phyloP scores from a whole-genome alignment of 371 early-diverging fungal genomes.

The Mucor irregularis region DNA sequence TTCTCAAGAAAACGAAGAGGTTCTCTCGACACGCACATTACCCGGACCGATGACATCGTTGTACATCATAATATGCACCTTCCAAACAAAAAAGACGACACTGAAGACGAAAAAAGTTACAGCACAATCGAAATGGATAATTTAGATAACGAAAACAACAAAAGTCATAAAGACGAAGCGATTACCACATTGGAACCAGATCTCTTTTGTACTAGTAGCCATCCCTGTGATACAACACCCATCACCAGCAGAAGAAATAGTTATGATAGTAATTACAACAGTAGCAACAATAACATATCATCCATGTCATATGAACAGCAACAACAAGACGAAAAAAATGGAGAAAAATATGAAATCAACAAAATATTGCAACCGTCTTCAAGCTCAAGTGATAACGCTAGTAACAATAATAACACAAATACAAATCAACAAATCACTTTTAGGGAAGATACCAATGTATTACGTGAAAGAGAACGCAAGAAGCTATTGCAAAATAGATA shows the following conservation, averaged over 20 bases:
- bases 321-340: not conserved
- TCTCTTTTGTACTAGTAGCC: not conserved
- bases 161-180: not conserved
- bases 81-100: not conserved
- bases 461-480: constrained; percentile 23
- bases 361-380: not conserved
- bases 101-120: not conserved
- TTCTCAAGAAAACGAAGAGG: not conserved
- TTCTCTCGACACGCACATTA: not conserved
- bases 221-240: constrained; percentile 2
- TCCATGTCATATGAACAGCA: not conserved
- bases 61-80: constrained; percentile 1
- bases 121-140: constrained; percentile 8
- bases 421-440: constrained; percentile 27
- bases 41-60: constrained; percentile 7
- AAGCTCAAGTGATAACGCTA: not conserved
- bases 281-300: not conserved
- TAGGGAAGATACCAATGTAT: constrained; percentile 26
- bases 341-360: too few species aligned
- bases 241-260: not conserved
- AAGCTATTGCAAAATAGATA: constrained; percentile 13
- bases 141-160: not conserved
- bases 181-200: not conserved
- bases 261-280: not conserved
- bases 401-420: not conserved